Conservation (phyloP, 768 basidiomycete genomes). For the Hirschioporus abietinus region DNA sequence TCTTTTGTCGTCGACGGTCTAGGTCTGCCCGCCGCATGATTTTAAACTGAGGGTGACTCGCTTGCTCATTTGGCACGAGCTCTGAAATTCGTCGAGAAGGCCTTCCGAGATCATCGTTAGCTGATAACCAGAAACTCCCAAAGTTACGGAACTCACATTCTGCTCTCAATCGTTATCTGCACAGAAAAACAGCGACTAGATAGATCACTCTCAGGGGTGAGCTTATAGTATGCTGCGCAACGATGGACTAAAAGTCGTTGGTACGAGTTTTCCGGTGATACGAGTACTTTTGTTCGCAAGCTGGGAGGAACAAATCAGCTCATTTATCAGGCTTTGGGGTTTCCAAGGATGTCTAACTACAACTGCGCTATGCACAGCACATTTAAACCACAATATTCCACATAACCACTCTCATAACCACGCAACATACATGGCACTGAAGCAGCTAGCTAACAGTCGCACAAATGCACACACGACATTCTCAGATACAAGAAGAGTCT, state of each 20-base stretch:
- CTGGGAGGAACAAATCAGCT: conserved; percentile 4
- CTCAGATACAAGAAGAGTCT: neutral
- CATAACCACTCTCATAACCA: neutral
- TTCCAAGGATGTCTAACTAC: neutral
- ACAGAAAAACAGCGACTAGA: conserved; percentile 60
- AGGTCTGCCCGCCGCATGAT: conserved; percentile 69
- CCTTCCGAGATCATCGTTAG: conserved; percentile 34
- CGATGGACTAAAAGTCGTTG: conserved; percentile 84
- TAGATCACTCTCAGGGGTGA: conserved; percentile 65
- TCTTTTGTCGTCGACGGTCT: conserved; percentile 49
- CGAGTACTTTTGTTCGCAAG: conserved; percentile 50
- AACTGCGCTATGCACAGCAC: neutral
- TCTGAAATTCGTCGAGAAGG: conserved; percentile 67
- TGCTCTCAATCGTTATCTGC: conserved; percentile 53
- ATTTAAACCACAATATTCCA: neutral
- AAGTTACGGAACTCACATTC: conserved; percentile 54
- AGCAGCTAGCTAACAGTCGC: neutral
- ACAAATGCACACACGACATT: neutral
- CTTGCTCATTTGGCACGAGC: conserved; percentile 69
- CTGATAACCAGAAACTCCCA: conserved; percentile 9
- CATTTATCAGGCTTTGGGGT: neutral
- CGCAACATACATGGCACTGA: neutral
- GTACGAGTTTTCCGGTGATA: conserved; percentile 70
- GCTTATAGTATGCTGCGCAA: conserved; percentile 75
- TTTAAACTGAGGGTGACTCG: conserved; percentile 74